Percentiles rank a stretch among this genome's conserved stretches.
Conservation (phyloP, 768 basidiomycete species). For the Suillus clintonianus region DNA sequence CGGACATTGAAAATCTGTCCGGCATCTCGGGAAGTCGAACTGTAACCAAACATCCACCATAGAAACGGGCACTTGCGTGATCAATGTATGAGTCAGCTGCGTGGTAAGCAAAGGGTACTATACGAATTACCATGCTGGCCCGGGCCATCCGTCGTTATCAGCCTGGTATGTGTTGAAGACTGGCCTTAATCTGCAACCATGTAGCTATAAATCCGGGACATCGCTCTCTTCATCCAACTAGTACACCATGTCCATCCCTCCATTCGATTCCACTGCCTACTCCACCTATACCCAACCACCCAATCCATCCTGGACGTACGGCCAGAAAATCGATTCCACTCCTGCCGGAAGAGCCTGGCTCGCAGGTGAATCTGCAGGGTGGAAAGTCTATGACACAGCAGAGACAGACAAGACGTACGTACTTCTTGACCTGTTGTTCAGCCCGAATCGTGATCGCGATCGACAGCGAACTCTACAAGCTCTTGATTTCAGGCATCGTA, state of each 20-base stretch:
- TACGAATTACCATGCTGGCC: no score
- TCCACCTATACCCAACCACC: slow-evolving; percentile 31
- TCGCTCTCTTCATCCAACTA: neutral
- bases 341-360: slow-evolving; percentile 34
- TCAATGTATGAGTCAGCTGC: neutral
- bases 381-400: slow-evolving; percentile 34
- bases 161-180: neutral
- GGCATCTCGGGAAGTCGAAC: no score
- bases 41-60: no score
- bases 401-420: slow-evolving; percentile 29
- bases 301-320: slow-evolving; percentile 33
- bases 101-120: no score
- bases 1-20: no score
- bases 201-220: neutral
- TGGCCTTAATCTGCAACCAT: neutral
- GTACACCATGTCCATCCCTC: slow-evolving; percentile 28
- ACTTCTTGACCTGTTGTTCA: neutral
- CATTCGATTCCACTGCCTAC: slow-evolving; percentile 20
- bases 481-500: slow-evolving; percentile 40
- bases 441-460: neutral
- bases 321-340: slow-evolving; percentile 30
- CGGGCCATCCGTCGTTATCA: neutral
- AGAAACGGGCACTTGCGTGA: no score
- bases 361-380: slow-evolving; percentile 36
- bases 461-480: slow-evolving; percentile 29